Evolutionary conservation across 2,329 filamentous ascomycete species (phyloP).

Genomic region (Hypomyces rosellus): DNA sequence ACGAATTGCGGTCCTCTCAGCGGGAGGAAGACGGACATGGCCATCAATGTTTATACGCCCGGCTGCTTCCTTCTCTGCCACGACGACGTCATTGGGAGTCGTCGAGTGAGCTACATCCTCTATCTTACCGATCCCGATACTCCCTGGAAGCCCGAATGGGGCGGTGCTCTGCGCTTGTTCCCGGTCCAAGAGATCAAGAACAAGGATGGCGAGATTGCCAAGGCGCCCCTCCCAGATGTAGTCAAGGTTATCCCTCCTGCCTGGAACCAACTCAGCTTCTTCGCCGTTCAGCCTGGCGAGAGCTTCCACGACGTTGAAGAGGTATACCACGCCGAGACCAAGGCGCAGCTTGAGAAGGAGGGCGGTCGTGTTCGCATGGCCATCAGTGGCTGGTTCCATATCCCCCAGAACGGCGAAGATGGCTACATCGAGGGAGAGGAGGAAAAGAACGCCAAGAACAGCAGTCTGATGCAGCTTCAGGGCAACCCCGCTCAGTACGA

Average conservation of each 20-base stretch:
- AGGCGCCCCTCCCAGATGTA: slow-evolving; percentile 72
- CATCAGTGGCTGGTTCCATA: slow-evolving; percentile 98
- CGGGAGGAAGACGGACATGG: slow-evolving; percentile 96
- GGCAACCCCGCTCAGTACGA: slow-evolving; percentile 89
- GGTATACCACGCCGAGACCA: slow-evolving; percentile 68
- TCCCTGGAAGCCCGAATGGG: slow-evolving; percentile 87
- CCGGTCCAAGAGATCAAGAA: slow-evolving; percentile 57
- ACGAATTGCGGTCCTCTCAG: slow-evolving; percentile 82
- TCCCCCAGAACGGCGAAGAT: slow-evolving; percentile 89
- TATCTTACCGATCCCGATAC: slow-evolving; percentile 90
- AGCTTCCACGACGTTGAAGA: slow-evolving; percentile 99
- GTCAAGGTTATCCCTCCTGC: slow-evolving; percentile 82
- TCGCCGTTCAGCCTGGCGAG: slow-evolving; percentile 95
- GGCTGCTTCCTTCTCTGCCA: slow-evolving; percentile 94
- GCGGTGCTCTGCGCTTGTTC: slow-evolving; percentile 83
- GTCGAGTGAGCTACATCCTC: slow-evolving; percentile 92
- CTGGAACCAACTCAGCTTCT: slow-evolving; percentile 97
- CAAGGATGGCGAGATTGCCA: slow-evolving; percentile 66
- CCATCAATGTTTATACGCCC: slow-evolving; percentile 96
- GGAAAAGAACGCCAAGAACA: slow-evolving; percentile 81
- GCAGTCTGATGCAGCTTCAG: slow-evolving; percentile 86
- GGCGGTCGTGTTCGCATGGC: slow-evolving; percentile 87
- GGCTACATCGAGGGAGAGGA: slow-evolving; percentile 85
- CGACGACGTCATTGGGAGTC: slow-evolving; percentile 97
- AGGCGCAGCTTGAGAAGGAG: slow-evolving; percentile 57